Conservation (phyloP, 208 protist species). For the Tritrichomonas foetus region DNA sequence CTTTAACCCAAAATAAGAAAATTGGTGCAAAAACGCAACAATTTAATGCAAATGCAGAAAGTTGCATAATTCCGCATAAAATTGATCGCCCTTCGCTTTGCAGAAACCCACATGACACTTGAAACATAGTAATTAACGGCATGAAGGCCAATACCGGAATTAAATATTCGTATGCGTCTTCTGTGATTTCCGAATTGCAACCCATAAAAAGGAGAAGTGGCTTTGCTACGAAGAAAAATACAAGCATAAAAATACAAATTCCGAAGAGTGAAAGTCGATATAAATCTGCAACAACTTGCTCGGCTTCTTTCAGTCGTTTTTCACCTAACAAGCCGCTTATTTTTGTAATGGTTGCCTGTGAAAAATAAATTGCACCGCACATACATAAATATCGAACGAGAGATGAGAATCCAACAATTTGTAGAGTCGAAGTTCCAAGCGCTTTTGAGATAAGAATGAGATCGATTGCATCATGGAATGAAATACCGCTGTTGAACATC, state of each 20-base stretch:
- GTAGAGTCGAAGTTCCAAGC: not conserved
- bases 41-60: not conserved
- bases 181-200: not conserved
- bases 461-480: constrained; percentile 21
- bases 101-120: not conserved
- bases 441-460: not conserved
- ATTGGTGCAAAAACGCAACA: not conserved
- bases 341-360: not conserved
- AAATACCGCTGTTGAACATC: not conserved
- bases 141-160: not conserved
- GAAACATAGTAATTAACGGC: not conserved
- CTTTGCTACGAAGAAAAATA: not conserved
- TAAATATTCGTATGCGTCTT: not conserved
- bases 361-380: not conserved
- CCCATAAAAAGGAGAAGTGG: not conserved
- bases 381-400: not conserved
- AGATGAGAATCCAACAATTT: not conserved
- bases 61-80: not conserved
- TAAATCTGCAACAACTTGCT: constrained; percentile 2
- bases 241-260: not conserved
- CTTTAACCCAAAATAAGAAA: not conserved
- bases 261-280: not conserved
- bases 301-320: not conserved
- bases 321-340: not conserved
- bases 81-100: not conserved